Evolutionary conservation across 805 yeast species (phyloP).

Genomic region (Ogataea naganishii): DNA sequence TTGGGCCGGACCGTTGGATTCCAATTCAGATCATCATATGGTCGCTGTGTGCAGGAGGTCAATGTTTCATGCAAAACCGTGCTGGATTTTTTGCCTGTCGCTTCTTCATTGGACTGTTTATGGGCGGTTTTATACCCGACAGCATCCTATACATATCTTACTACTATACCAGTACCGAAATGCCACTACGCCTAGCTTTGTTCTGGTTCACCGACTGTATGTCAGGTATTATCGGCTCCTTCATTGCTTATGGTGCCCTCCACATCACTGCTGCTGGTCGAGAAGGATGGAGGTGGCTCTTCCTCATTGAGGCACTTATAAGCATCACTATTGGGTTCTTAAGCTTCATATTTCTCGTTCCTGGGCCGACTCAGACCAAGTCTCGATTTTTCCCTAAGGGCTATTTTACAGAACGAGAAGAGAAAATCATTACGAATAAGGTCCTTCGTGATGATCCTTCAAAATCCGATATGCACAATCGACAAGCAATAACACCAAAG

Average conservation of each 20-base stretch:
- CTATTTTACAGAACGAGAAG: constrained; percentile 29
- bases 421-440: constrained; percentile 30
- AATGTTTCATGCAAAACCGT: constrained; percentile 18
- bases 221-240: constrained; percentile 33
- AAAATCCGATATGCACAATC: constrained; percentile 49
- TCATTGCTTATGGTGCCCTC: constrained; percentile 43
- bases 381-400: constrained; percentile 42
- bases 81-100: constrained; percentile 22
- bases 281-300: constrained; percentile 30
- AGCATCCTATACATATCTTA: constrained; percentile 26
- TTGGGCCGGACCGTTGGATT: constrained; percentile 54
- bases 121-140: constrained; percentile 28
- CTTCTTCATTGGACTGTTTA: constrained; percentile 23
- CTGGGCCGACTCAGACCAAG: constrained; percentile 45
- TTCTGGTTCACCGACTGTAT: constrained; percentile 33
- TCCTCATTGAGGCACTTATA: constrained; percentile 22
- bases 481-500: constrained; percentile 35
- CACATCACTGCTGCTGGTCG: constrained; percentile 19
- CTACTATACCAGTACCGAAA: constrained; percentile 25
- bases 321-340: constrained; percentile 32
- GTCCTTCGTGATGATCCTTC: constrained; percentile 34
- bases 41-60: constrained; percentile 40
- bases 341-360: constrained; percentile 43
- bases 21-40: constrained; percentile 44
- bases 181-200: constrained; percentile 41